These are phyloP conservation scores for Papiliotrema laurentii DNA, from an alignment of 1,284 basidiomycete genomes.

Conservation along the genomic window DNA sequence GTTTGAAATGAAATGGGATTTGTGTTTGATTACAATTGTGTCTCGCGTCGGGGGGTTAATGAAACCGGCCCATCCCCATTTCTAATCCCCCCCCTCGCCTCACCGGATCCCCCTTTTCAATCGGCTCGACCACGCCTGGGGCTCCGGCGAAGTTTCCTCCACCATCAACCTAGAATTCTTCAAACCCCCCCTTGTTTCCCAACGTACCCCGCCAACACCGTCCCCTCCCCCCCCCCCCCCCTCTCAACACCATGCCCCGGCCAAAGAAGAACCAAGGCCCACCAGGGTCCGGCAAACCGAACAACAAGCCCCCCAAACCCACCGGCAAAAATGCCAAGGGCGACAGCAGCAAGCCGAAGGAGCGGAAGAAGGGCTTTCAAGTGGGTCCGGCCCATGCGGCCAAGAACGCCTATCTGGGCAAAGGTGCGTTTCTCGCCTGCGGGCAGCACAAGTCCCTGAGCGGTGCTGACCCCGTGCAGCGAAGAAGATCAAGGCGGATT, in stretches of 20 bases:
- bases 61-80: too few species aligned
- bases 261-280: constrained; percentile 1
- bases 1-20: too few species aligned
- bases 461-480: constrained; percentile 28
- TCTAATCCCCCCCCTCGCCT: too few species aligned
- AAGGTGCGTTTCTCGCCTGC: constrained; percentile 31
- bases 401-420: constrained; percentile 49
- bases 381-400: constrained; percentile 43
- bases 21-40: too few species aligned
- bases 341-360: neutral
- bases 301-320: neutral
- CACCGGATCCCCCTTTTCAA: too few species aligned
- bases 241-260: neutral
- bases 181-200: too few species aligned
- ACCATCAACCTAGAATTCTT: too few species aligned
- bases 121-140: too few species aligned
- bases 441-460: neutral
- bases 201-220: too few species aligned
- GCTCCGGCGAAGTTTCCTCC: too few species aligned
- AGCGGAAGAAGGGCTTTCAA: constrained; percentile 35
- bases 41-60: too few species aligned
- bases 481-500: constrained; percentile 52
- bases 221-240: neutral
- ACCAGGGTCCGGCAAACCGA: neutral
- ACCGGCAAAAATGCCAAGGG: neutral